These are phyloP conservation scores for Phytomonas sp. DNA, from an alignment of 208 protist genomes.

Conservation along the genomic window DNA sequence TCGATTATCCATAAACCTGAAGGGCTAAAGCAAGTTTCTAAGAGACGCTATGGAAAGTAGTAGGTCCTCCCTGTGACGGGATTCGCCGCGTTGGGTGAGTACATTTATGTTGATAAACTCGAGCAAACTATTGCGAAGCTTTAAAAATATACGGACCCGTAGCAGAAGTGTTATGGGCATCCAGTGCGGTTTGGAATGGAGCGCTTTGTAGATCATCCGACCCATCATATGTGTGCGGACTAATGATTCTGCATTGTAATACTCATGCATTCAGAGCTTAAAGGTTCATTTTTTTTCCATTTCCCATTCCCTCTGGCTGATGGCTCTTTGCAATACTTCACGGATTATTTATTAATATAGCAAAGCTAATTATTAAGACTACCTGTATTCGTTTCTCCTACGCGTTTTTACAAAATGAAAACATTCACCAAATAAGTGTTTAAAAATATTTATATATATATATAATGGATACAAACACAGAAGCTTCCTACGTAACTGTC, in stretches of 20 bases:
- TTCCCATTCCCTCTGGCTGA: neutral
- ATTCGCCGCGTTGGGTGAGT: neutral
- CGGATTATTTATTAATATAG: neutral
- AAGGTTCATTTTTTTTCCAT: neutral
- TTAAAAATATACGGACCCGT: too few species aligned
- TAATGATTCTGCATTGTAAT: neutral
- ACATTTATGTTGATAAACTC: neutral
- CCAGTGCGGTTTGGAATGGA: too few species aligned
- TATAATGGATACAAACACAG: neutral
- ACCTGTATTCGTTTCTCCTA: neutral
- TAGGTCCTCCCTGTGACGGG: too few species aligned
- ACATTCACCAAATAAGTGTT: slow-evolving; percentile 1
- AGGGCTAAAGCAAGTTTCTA: too few species aligned
- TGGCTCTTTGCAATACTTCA: neutral
- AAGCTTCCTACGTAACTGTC: slow-evolving; percentile 23
- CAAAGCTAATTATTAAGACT: neutral
- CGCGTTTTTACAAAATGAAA: neutral
- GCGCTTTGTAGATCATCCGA: too few species aligned
- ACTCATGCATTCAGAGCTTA: neutral
- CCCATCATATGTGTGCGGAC: slow-evolving; percentile 2
- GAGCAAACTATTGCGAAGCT: neutral
- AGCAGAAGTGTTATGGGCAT: too few species aligned
- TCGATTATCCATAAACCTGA: too few species aligned
- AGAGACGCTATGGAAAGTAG: too few species aligned
- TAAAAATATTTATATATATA: slow-evolving; percentile 8